Conservation (phyloP, 176 grass and related monocot genomes). For the Olyra latifolia region DNA sequence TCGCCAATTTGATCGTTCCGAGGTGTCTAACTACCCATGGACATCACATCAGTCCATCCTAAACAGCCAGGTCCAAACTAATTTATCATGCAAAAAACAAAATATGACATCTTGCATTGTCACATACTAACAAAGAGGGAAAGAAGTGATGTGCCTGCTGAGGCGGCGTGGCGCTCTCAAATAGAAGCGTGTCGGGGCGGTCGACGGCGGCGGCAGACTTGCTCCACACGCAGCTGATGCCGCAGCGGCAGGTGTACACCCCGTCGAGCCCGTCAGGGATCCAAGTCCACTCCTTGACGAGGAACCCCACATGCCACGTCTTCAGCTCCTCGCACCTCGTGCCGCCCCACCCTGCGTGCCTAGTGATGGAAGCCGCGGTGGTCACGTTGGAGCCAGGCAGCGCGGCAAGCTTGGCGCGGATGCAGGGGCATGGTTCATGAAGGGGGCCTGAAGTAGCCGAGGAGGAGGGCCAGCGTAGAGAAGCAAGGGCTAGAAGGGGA, state of each 20-base stretch:
- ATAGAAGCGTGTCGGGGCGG: conserved; percentile 73
- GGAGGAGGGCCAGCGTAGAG: too few relatives aligned
- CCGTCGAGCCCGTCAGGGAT: conserved; percentile 83
- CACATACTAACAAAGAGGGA: neutral
- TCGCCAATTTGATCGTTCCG: neutral
- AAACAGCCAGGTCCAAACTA: neutral
- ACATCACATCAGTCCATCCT: neutral
- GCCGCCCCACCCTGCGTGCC: conserved; percentile 37
- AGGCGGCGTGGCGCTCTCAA: conserved; percentile 68
- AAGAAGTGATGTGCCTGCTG: conserved; percentile 37
- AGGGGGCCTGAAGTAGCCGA: too few relatives aligned
- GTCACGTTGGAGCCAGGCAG: conserved; percentile 24
- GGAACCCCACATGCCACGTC: conserved; percentile 53
- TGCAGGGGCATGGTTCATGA: conserved; percentile 63
- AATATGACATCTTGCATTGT: neutral
- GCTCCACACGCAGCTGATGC: conserved; percentile 78
- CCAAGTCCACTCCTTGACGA: conserved; percentile 93
- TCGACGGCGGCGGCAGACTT: conserved; percentile 65
- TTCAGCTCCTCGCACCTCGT: conserved; percentile 16
- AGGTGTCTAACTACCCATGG: neutral
- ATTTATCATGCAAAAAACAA: neutral
- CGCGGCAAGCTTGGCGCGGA: conserved; percentile 53
- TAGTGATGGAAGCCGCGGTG: neutral
- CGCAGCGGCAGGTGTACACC: conserved; percentile 78
- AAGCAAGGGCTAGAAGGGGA: too few relatives aligned